Conservation (phyloP, 768 basidiomycete species). For the Sporobolomyces pararoseus region DNA sequence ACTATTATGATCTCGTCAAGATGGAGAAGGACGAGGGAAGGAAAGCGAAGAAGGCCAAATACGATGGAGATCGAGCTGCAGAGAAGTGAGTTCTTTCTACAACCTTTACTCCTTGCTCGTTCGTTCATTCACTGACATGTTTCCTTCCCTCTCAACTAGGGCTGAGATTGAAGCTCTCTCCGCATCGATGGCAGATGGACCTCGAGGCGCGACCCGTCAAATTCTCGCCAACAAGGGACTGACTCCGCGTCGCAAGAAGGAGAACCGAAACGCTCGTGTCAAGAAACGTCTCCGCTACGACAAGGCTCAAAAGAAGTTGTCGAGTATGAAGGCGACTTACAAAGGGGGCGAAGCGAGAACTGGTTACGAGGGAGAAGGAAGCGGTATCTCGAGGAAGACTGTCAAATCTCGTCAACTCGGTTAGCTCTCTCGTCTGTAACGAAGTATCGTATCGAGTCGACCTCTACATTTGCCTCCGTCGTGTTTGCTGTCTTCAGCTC, state of each 20-base stretch:
- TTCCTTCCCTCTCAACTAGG: conserved; percentile 14
- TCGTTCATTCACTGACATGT: background rate
- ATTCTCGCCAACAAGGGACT: conserved; percentile 93
- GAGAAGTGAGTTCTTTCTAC: conserved; percentile 53
- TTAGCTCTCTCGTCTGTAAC: too few species aligned
- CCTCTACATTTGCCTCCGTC: too few species aligned
- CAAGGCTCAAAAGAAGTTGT: conserved; percentile 86
- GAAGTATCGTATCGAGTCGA: too few species aligned
- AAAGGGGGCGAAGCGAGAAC: conserved; percentile 71
- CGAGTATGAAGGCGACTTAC: conserved; percentile 86
- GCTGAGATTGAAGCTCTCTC: conserved; percentile 25
- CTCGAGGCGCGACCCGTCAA: conserved; percentile 79
- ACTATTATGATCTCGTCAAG: conserved; percentile 89
- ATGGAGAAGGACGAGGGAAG: conserved; percentile 66
- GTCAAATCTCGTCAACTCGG: conserved; percentile 31
- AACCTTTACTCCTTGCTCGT: background rate
- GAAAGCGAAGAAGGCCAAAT: conserved; percentile 72
- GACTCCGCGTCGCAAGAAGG: conserved; percentile 81
- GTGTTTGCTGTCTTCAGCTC: too few species aligned
- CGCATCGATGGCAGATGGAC: conserved; percentile 57
- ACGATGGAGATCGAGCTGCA: conserved; percentile 62
- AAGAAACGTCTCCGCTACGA: conserved; percentile 91
- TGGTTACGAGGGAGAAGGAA: conserved; percentile 82
- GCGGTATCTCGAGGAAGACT: conserved; percentile 55
- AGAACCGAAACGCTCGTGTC: conserved; percentile 91